Percentiles rank a stretch among this genome's conserved stretches.
Evolutionary conservation across 129 eudicot genomes (phyloP).

Genomic region (Pseudognaphalium luteoalbum): DNA sequence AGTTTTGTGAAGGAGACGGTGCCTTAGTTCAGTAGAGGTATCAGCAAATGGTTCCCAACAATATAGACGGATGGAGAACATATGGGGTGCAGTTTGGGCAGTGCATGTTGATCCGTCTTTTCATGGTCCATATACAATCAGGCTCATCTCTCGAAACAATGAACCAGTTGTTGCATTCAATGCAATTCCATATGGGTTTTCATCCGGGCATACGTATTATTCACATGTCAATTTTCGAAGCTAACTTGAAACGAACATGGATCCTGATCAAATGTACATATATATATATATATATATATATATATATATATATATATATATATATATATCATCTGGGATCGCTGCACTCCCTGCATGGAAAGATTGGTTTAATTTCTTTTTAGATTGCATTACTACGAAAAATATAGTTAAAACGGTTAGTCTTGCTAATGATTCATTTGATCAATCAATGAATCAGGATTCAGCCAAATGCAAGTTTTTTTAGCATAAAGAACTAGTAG

Average conservation of each 20-base stretch:
- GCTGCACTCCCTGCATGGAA: no score
- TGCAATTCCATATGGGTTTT: conserved; percentile 43
- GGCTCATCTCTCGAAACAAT: conserved; percentile 19
- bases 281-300: no score
- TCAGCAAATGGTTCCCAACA: conserved; percentile 25
- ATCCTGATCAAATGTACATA: conserved; percentile 19
- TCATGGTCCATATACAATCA: conserved; percentile 45
- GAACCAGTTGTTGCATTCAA: conserved; percentile 37
- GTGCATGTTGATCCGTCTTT: conserved; percentile 29
- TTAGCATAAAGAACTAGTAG: neutral
- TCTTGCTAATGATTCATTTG: conserved; percentile 2
- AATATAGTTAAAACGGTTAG: conserved; percentile 7
- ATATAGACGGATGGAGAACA: conserved; percentile 38
- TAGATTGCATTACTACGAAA: neutral
- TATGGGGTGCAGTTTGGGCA: conserved; percentile 66
- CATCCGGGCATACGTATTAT: conserved; percentile 41
- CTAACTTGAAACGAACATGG: conserved; percentile 6
- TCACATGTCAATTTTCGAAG: conserved; percentile 49
- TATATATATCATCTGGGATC: neutral
- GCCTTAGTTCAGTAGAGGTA: conserved; percentile 39
- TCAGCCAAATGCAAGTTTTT: neutral
- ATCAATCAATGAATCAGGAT: conserved; percentile 11
- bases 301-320: no score
- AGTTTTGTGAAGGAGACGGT: conserved; percentile 50
- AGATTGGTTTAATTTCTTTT: neutral